Evolutionary conservation across 2,329 filamentous ascomycete genomes (phyloP), one percentile per base, ranked within the genome.

Genomic region (Aureobasidium sp.): DNA sequence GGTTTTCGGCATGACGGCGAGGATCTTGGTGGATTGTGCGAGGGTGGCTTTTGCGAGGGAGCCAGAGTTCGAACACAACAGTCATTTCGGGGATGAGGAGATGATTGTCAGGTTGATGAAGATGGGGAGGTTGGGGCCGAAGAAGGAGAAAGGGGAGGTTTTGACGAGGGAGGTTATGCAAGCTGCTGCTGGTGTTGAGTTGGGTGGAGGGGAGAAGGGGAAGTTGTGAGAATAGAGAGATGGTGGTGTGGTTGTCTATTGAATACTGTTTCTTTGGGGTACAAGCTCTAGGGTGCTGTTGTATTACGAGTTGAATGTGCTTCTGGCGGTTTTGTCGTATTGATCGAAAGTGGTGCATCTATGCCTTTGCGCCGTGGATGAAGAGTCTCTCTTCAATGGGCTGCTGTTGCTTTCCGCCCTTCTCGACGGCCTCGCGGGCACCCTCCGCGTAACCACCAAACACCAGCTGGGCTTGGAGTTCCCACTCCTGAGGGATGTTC

Each of bases 1-100:
- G 66, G 91, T 97, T 4, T 96, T 92, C 82, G 93, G 93, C 17
- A 93, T 97, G 90, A 97, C 93, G 57, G 93, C 90, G 2, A 79
- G 90, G 57, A 93, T 97, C 59, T 73, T 96, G 59, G 89, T 96
- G 5, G 93, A 97, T 74, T 87, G 88, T 4, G 92, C 93, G 35
- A 80, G 89, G 64, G 81, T 95, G 19, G 93, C 92, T 21, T 97
- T 94, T 71, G 87, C 76, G 2, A 82, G 88, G 74, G 84, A 89
- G 70, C 93, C 93, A 4, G 87, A 90, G 70, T 95, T 96, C 72
- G 90, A 95, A 76, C 83, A 84, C 68, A 83, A 84, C 63, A 78
- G 77, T 59, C 79, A 84, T 70, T 81, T 84, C 67, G 84, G 84
- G 0, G 86, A 88, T 65, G 86, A 88, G 69, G 79, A 80, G 37